These are phyloP conservation scores for Pestalotiopsis fici DNA, from an alignment of 2,329 filamentous ascomycete species.

Conservation along the genomic window DNA sequence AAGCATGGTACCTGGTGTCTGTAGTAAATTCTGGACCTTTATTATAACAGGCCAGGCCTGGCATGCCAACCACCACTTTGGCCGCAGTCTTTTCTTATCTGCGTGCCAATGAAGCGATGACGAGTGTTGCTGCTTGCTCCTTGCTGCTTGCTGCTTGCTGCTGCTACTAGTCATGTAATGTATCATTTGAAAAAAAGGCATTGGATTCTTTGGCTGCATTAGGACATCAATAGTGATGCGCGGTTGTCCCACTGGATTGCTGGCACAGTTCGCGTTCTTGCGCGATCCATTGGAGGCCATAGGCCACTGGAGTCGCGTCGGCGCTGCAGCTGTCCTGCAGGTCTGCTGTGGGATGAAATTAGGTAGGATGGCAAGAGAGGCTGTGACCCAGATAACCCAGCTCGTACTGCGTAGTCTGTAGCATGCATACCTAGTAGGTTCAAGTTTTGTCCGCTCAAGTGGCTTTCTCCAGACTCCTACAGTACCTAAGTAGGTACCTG, in stretches of 20 bases:
- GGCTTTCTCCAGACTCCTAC: too few species aligned
- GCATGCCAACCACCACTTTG: background rate
- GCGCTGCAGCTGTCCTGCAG: conserved; percentile 22
- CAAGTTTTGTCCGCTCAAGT: too few species aligned
- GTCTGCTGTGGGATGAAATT: conserved; percentile 29
- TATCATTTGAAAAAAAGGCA: background rate
- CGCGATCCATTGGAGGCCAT: conserved; percentile 10
- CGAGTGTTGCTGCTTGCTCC: background rate
- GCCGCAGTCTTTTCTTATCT: background rate
- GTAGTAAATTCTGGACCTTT: background rate
- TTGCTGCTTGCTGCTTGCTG: too few species aligned
- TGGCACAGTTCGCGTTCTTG: conserved; percentile 10
- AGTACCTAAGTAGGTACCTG: background rate
- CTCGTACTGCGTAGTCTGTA: too few species aligned
- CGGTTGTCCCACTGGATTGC: conserved; percentile 17
- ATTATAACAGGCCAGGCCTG: background rate
- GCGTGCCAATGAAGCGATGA: conserved; percentile 1
- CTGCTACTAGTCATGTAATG: background rate
- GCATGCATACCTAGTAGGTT: too few species aligned
- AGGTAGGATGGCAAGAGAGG: conserved; percentile 18
- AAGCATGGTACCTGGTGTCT: background rate
- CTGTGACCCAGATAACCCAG: conserved; percentile 7
- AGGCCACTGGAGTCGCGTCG: conserved; percentile 11
- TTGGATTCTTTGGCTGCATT: conserved; percentile 9
- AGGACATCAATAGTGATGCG: conserved; percentile 18